Base-by-base conservation (phyloP, 2,329 filamentous ascomycete genomes). In the Penicillium sp. region DNA sequence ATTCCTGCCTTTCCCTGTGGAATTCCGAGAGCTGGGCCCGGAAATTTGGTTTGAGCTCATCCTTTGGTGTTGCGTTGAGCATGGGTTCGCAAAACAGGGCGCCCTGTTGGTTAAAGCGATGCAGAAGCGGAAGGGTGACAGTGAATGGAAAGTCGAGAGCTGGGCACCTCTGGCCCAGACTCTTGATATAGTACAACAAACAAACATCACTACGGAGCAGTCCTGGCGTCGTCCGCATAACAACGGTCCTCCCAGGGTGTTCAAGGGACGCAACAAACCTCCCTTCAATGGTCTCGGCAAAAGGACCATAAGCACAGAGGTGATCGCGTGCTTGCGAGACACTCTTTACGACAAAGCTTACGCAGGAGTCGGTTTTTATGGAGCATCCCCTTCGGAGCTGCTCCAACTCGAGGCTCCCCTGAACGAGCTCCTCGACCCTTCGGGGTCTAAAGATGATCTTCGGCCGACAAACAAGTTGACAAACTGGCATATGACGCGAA, bases 281-380 rank as follows among this genome's bases (percentile, higher is more conserved):
- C 58, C 68, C 2, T 74, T 76, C 53, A 63, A 69, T 27, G 73
- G 74, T n/a, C 68, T 76, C 30, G 74, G 71, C 2, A 53, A 56
- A 38, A 67, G 73, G 44, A 83, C 79, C 0, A 76, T 86, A 59
- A 85, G 81, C 60, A 73, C 74, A 38, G 83, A 86, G 65, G 76
- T 85, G 10, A 74, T 85, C 24, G 71, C 76, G 46, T 78, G 80
- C 5, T 75, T 83, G 36, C 69, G 83, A 27, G 79, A 83, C 58
- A 79, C 76, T 14, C 63, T 83, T 13, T 62, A 79, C 36, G 80
- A 77, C 53, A 61, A 65, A 11, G 63, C 78, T 38, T 74, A 73
- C 48, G 58, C 76, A 20, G 77, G 76, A 40, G 28, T 73, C 59
- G 54, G 62, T 55, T 48, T 68, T 66, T 31, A 68, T 62, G 56